Evolutionary conservation across 2,329 filamentous ascomycete genomes (phyloP), one percentile per base, ranked within the genome.

Genomic region (Bimuria novae-zelandiae): DNA sequence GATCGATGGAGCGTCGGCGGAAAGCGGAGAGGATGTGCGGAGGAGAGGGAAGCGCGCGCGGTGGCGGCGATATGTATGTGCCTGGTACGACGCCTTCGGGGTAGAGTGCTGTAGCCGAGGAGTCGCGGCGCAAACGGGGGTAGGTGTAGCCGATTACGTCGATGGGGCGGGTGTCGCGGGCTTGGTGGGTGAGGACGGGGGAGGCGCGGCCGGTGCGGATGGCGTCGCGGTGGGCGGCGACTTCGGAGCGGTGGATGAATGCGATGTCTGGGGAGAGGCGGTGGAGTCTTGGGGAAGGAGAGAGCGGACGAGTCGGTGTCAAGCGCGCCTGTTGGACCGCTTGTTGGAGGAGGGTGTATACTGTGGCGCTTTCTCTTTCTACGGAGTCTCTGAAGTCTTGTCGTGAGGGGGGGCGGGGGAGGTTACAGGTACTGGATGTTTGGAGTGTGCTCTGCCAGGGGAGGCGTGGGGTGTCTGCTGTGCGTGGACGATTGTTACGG

Each of bases 221-320:
- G 39, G 17, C 52, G 10, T 14, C 30, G 47, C 33, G 56, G 41
- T 29, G 59, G 16, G 23, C 17, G 3, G n/a, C 16, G n/a, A 47
- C 44, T 39, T 47, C 44, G 23, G 14, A n/a, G 29, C 33, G 44
- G 23, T 47, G 44, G 4, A 59, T 41, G 12, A 47, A 54, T 33
- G 46, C 37, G 1, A 66, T 32, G 4, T 55, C 35, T 2, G 59
- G 59, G 2, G 63, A 66, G 10, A 65, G 33, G 16, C 54, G 60
- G 25, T 61, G 59, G 7, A 61, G 50, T 27, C 55, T 57, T 7
- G 58, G 54, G 16, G 50, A 47, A 2, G 49, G 49, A 3, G 32
- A 19, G 10, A n/a, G 21, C 8, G 43, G 44, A 30, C 44, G 33
- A 2, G 16, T 19, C 33, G 33, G 7, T 7, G 19, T 35, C 32